phyloP scores from a whole-genome alignment of 257 asterid species.

The Knoxia roxburghii region DNA sequence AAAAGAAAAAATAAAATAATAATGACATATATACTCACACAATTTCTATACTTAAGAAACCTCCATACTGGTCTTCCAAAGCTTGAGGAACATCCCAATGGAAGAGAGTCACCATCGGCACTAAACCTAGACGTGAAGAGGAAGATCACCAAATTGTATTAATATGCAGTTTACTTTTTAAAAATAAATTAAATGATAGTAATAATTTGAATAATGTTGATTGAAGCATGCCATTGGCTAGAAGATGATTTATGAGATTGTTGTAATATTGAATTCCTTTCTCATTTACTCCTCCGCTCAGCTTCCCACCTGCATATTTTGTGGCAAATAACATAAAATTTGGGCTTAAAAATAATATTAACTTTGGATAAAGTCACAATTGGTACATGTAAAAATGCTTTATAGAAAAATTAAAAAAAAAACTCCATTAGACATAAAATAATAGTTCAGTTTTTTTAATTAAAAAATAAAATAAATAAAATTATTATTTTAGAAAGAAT shows the following conservation, averaged over 20 bases:
- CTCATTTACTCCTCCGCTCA: constrained; percentile 2
- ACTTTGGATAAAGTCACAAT: too few species aligned
- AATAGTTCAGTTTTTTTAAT: too few species aligned
- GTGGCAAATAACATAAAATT: too few species aligned
- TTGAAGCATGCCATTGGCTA: neutral
- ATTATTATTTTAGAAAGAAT: too few species aligned
- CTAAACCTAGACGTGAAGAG: neutral
- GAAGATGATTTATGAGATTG: neutral
- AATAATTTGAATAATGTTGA: neutral
- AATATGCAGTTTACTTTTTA: neutral
- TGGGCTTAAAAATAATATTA: too few species aligned
- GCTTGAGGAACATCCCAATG: constrained; percentile 12
- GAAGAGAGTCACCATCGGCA: constrained; percentile 3
- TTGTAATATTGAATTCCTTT: constrained; percentile 5
- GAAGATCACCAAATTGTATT: neutral
- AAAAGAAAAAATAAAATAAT: too few species aligned
- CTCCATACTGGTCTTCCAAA: neutral
- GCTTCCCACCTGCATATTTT: neutral
- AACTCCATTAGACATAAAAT: too few species aligned
- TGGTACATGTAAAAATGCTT: too few species aligned
- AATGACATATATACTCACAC: neutral
- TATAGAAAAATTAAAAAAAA: too few species aligned
- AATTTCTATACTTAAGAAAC: neutral
- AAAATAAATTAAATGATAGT: too few species aligned
- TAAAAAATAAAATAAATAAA: too few species aligned